These are phyloP conservation scores for Musa balbisiana DNA, from an alignment of 202 grass and related monocot genomes.

Conservation along the genomic window DNA sequence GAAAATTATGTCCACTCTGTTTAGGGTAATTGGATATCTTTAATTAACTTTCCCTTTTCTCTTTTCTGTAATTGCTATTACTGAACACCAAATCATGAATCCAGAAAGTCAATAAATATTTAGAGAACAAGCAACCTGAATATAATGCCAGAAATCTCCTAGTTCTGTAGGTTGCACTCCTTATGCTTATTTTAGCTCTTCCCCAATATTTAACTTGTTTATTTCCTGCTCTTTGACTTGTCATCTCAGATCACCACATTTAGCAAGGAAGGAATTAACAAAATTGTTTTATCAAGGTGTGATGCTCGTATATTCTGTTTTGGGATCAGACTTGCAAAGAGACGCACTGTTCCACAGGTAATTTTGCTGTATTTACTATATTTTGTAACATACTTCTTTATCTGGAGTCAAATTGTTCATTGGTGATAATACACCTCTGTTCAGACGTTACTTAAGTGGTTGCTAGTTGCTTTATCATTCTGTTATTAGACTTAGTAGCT, in stretches of 20 bases:
- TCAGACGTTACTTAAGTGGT: background rate
- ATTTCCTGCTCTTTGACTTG: background rate
- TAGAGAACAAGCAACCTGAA: background rate
- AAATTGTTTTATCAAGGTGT: slow-evolving; percentile 69
- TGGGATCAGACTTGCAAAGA: slow-evolving; percentile 74
- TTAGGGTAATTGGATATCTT: background rate
- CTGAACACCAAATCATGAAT: background rate
- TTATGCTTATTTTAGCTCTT: background rate
- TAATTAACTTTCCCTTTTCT: background rate
- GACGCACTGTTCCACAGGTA: slow-evolving; percentile 58
- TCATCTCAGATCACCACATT: slow-evolving; percentile 64
- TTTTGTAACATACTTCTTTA: background rate
- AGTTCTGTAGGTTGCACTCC: background rate
- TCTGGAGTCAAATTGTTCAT: background rate
- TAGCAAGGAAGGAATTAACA: slow-evolving; percentile 85
- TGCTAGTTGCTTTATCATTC: background rate
- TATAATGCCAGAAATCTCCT: background rate
- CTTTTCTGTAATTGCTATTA: background rate
- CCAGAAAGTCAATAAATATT: background rate
- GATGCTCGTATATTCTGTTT: slow-evolving; percentile 93
- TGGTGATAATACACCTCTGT: background rate
- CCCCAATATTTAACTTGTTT: background rate
- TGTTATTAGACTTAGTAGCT: background rate
- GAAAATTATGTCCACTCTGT: background rate
- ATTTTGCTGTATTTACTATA: slow-evolving; percentile 13